Base-by-base conservation (phyloP, 2,329 filamentous ascomycete species). In the Dactylellina sp. region DNA sequence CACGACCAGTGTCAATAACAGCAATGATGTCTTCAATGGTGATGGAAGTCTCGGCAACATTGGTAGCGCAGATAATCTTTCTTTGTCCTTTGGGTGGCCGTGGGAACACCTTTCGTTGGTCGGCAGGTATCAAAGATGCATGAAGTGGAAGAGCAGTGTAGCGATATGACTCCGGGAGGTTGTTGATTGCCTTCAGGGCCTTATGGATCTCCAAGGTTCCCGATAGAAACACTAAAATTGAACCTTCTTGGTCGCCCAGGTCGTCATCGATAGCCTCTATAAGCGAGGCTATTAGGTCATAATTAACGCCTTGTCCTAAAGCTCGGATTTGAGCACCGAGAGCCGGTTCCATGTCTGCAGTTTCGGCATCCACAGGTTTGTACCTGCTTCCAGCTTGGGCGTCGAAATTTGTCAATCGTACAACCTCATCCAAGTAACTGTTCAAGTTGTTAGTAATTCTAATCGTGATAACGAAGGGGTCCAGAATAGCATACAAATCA, bases 1-100 rank as follows among this genome's bases (percentile, higher is more conserved):
- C 95, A 60, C 92, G 89, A 25, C 95, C 95, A 9, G 91, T 95
- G 80, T 99, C 95, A 76, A 99, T 94, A 49, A 99, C 95, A 1
- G 92, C 94, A 1, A 98, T 91, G 60, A 99, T 91, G 79, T 99
- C 95, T 79, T 97, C 93, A 72, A 99, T 99, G 0, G 95, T 99
- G 80, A 99, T 98, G 1, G 95, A 98, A 0, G 95, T 99, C 81
- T 99, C 95, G 1, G 95, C 95, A 1, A 99, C 94, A 79, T 99
- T 99, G 47, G 95, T 99, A 0, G 95, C 92, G 5, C 94, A 91
- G 35, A 99, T 91, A 11, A 99, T 88, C 82, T 99, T 99, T 37
- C 95, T 87, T 81, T 92, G 93, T 0, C 93, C 93, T 1, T 83
- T 81, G 0, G 94, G 93, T 2, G 95, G 83, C 12, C 85, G 85